phyloP scores from a whole-genome alignment of 1,139 yeast genomes.

The Geotrichum cucujoidarum region DNA sequence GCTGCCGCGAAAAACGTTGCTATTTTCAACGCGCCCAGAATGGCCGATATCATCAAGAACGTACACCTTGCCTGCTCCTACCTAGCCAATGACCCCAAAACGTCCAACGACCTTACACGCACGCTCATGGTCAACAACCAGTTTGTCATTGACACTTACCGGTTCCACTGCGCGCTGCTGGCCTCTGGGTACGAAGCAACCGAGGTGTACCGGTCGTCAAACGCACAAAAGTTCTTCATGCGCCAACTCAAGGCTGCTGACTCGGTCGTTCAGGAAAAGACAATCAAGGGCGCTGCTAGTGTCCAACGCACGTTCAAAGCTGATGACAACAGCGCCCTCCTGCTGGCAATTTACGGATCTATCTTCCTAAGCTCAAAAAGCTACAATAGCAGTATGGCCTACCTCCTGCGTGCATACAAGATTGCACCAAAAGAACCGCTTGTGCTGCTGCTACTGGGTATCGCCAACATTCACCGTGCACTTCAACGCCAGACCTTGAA shows the following conservation, averaged over 20 bases:
- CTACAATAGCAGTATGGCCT: conserved; percentile 66
- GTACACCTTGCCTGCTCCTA: conserved; percentile 64
- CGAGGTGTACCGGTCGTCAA: conserved; percentile 64
- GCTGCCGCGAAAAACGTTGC: conserved; percentile 72
- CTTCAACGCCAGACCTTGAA: conserved; percentile 85
- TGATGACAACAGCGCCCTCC: conserved; percentile 54
- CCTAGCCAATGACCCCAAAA: conserved; percentile 48
- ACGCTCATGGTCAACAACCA: conserved; percentile 61
- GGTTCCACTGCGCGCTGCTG: conserved; percentile 63
- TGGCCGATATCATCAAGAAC: conserved; percentile 55
- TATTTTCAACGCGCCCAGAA: conserved; percentile 51
- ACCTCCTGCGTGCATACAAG: conserved; percentile 50
- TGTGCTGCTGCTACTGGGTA: conserved; percentile 65
- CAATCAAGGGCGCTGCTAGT: conserved; percentile 75
- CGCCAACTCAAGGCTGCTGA: conserved; percentile 89
- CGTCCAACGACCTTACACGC: conserved; percentile 55
- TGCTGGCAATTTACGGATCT: conserved; percentile 73
- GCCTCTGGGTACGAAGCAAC: conserved; percentile 57
- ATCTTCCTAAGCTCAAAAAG: conserved; percentile 78
- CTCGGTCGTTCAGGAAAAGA: conserved; percentile 49
- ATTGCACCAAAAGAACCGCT: conserved; percentile 64
- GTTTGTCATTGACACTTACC: conserved; percentile 64
- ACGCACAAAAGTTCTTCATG: conserved; percentile 82
- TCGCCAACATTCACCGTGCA: conserved; percentile 85
- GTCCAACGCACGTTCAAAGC: conserved; percentile 46